A percentile compares a stretch with the other conserved stretches of the same genome.
These are phyloP conservation scores for Xylariaceae sp. DNA, from an alignment of 2,329 filamentous ascomycete species.

Conservation along the genomic window DNA sequence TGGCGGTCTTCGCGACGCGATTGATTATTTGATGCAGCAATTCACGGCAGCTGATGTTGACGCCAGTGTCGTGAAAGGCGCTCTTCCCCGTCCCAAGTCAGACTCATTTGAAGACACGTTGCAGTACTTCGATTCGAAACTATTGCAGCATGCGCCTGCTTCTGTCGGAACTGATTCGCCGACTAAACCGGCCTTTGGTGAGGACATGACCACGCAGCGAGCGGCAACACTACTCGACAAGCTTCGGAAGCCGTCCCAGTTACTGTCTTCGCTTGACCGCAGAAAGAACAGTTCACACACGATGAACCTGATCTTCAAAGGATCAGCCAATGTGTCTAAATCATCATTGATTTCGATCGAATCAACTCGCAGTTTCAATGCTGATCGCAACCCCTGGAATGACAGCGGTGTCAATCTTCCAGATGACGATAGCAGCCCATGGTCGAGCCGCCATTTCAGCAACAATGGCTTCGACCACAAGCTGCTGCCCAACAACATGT, in stretches of 20 bases:
- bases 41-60: slow-evolving; percentile 89
- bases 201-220: slow-evolving; percentile 73
- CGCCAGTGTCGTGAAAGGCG: slow-evolving; percentile 77
- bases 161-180: slow-evolving; percentile 80
- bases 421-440: slow-evolving; percentile 71
- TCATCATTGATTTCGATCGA: slow-evolving; percentile 94
- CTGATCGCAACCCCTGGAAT: slow-evolving; percentile 96
- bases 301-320: slow-evolving; percentile 86
- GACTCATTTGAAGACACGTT: slow-evolving; percentile 97
- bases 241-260: slow-evolving; percentile 85
- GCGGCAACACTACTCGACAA: slow-evolving; percentile 81
- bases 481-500: slow-evolving; percentile 50
- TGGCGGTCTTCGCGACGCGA: slow-evolving; percentile 88
- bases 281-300: slow-evolving; percentile 91
- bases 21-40: slow-evolving; percentile 84
- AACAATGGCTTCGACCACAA: slow-evolving; percentile 59
- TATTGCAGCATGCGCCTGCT: slow-evolving; percentile 85
- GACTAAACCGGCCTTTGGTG: slow-evolving; percentile 76
- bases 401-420: slow-evolving; percentile 92
- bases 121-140: slow-evolving; percentile 94
- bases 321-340: slow-evolving; percentile 84
- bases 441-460: slow-evolving; percentile 57
- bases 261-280: slow-evolving; percentile 78
- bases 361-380: slow-evolving; percentile 82
- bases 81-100: slow-evolving; percentile 96